Evolutionary conservation across 2,329 filamentous ascomycete species (phyloP).

Genomic region (Nakataea oryzae): DNA sequence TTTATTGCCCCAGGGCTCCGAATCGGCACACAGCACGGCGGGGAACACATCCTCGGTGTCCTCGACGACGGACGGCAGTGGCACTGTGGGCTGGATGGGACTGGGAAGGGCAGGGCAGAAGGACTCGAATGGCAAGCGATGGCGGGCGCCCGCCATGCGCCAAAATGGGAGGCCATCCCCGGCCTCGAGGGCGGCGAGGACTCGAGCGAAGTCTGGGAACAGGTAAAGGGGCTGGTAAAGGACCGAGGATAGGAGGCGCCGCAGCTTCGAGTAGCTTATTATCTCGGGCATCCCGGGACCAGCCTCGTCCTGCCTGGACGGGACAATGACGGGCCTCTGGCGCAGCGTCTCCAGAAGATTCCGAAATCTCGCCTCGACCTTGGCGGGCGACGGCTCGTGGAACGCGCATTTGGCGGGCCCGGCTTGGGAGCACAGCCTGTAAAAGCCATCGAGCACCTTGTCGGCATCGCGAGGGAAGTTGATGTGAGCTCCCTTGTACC

Average conservation of each 20-base stretch:
- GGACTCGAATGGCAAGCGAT: conserved; percentile 7
- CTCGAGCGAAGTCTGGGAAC: conserved; percentile 30
- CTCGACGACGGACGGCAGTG: conserved; percentile 16
- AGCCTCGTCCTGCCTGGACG: conserved; percentile 13
- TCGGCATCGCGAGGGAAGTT: conserved; percentile 45
- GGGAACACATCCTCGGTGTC: conserved; percentile 30
- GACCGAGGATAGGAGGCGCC: conserved; percentile 27
- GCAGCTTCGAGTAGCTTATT: conserved; percentile 38
- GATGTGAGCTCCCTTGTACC: conserved; percentile 32
- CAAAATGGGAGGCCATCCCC: conserved; percentile 34
- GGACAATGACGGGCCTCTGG: conserved; percentile 30
- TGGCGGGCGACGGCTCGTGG: conserved; percentile 21
- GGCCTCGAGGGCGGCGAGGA: conserved; percentile 30
- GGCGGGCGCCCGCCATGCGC: conserved; percentile 5
- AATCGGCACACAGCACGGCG: conserved; percentile 35
- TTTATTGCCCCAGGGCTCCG: conserved; percentile 14
- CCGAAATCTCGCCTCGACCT: conserved; percentile 27
- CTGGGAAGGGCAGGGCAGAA: conserved; percentile 18
- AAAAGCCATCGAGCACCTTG: conserved; percentile 40
- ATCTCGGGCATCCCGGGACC: conserved; percentile 30
- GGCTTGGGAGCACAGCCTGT: conserved; percentile 39
- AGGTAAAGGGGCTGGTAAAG: conserved; percentile 33
- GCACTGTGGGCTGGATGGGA: conserved; percentile 19
- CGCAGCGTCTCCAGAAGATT: conserved; percentile 29
- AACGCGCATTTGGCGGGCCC: conserved; percentile 37